These are phyloP conservation scores for Backusella mclennaniae DNA, from an alignment of 192 early-diverging fungal species.

Conservation along the genomic window DNA sequence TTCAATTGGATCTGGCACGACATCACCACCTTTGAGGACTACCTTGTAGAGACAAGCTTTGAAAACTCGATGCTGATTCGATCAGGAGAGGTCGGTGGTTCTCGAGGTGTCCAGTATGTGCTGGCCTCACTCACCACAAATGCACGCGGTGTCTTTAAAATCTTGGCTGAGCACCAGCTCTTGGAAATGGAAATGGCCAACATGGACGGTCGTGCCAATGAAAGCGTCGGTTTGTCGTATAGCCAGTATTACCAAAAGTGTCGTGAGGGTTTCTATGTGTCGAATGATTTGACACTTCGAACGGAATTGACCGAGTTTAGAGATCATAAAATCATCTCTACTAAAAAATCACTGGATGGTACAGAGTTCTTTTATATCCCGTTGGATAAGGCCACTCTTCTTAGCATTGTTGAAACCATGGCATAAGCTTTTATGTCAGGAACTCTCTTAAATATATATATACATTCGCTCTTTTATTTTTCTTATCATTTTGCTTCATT, in stretches of 20 bases:
- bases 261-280: conserved; percentile 80
- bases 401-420: conserved; percentile 69
- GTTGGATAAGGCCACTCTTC: conserved; percentile 60
- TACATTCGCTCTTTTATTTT: background rate
- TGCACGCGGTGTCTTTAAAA: conserved; percentile 79
- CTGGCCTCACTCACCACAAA: conserved; percentile 81
- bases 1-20: conserved; percentile 95
- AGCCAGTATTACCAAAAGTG: conserved; percentile 67
- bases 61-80: conserved; percentile 69
- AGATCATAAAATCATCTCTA: conserved; percentile 86
- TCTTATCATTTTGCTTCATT: too few relatives aligned
- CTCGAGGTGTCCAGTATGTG: conserved; percentile 76
- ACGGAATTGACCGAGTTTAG: conserved; percentile 92
- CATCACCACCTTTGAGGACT: conserved; percentile 80
- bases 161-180: conserved; percentile 87
- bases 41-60: conserved; percentile 80
- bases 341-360: conserved; percentile 56
- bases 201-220: conserved; percentile 23
- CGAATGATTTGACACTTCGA: conserved; percentile 80
- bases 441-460: background rate
- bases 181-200: conserved; percentile 35
- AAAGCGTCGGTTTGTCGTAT: conserved; percentile 61
- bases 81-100: conserved; percentile 53
- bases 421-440: background rate
- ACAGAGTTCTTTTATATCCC: conserved; percentile 76